These are phyloP conservation scores for Porcisia hertigi DNA, from an alignment of 208 protist genomes.

Conservation along the genomic window DNA sequence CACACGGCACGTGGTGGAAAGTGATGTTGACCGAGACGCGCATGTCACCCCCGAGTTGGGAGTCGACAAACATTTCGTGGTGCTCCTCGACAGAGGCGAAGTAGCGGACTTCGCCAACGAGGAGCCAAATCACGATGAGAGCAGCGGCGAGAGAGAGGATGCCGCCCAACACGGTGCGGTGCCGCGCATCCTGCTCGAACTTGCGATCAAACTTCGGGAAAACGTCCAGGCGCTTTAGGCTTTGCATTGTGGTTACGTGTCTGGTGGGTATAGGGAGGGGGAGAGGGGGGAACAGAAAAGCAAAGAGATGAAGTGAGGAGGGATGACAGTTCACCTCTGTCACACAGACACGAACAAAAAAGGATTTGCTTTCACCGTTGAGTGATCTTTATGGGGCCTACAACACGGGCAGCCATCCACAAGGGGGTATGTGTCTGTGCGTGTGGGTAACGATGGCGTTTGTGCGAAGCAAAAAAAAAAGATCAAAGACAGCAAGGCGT, in stretches of 20 bases:
- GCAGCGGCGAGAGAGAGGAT: constrained; percentile 58
- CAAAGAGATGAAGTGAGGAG: neutral
- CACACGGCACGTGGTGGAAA: constrained; percentile 75
- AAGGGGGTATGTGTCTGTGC: neutral
- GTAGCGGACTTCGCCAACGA: constrained; percentile 69
- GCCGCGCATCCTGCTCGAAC: constrained; percentile 76
- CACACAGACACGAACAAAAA: neutral
- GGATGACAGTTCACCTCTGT: neutral
- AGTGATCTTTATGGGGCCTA: neutral
- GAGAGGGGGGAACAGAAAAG: neutral
- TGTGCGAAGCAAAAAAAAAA: neutral
- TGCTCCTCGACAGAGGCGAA: constrained; percentile 60
- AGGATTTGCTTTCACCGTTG: neutral
- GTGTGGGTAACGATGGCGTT: neutral
- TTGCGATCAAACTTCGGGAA: constrained; percentile 91
- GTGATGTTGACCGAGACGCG: constrained; percentile 72
- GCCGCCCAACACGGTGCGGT: constrained; percentile 54
- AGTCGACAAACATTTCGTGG: constrained; percentile 80
- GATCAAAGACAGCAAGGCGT: too few species aligned
- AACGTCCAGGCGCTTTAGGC: constrained; percentile 68
- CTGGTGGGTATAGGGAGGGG: neutral
- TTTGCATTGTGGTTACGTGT: constrained; percentile 21
- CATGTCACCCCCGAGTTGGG: constrained; percentile 61
- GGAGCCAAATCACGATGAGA: constrained; percentile 52
- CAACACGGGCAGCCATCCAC: neutral